Evolutionary conservation across 2,329 filamentous ascomycete genomes (phyloP).

Genomic region (Cladosporium sp.): DNA sequence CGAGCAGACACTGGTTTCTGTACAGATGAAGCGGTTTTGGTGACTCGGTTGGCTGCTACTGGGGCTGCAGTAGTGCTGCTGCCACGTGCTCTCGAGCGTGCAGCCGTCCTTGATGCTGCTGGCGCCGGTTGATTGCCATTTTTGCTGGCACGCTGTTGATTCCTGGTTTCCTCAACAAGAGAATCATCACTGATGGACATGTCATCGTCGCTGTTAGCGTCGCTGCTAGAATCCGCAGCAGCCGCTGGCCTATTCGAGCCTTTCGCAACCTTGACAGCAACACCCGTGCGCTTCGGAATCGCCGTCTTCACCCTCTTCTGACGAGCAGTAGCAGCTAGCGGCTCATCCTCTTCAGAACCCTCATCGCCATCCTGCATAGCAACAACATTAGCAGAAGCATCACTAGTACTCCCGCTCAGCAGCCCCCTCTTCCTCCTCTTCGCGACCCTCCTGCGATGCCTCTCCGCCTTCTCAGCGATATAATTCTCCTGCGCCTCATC

Average conservation of each 20-base stretch:
- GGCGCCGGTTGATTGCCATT: background rate
- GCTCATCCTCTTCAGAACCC: conserved; percentile 1
- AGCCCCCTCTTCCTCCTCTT: conserved; percentile 30
- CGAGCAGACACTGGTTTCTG: background rate
- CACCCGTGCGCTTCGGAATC: conserved; percentile 24
- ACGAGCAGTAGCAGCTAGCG: background rate
- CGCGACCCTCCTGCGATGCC: conserved; percentile 24
- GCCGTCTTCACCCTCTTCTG: conserved; percentile 7
- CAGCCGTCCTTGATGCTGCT: background rate
- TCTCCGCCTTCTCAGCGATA: conserved; percentile 19
- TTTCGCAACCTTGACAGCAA: conserved; percentile 25
- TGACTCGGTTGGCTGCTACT: background rate
- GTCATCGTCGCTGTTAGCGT: conserved; percentile 6
- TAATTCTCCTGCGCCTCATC: conserved; percentile 20
- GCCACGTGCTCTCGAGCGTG: background rate
- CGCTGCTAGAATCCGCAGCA: conserved; percentile 14
- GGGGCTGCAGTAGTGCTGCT: background rate
- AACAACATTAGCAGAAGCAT: conserved; percentile 19
- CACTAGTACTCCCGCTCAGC: conserved; percentile 13
- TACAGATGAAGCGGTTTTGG: background rate
- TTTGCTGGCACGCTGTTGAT: background rate
- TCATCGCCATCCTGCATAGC: conserved; percentile 19
- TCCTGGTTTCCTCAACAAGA: background rate
- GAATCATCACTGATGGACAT: conserved; percentile 11
- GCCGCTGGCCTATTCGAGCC: background rate